Percentiles rank a stretch among this genome's conserved stretches.
Evolutionary conservation across 805 yeast genomes (phyloP).

Genomic region (Metschnikowia lunata): DNA sequence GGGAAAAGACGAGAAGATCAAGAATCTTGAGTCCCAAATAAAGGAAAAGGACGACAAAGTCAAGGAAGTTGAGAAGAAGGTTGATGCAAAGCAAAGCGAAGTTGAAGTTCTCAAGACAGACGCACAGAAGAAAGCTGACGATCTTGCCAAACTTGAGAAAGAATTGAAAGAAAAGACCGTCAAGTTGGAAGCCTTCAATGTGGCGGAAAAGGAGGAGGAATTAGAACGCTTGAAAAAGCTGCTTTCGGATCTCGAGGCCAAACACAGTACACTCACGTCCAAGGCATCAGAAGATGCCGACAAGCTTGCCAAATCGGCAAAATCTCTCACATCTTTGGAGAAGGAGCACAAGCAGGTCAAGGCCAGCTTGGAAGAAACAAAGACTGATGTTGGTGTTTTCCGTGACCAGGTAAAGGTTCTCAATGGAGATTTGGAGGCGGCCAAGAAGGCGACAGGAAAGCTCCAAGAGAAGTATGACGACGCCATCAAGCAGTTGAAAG

Average conservation of each 20-base stretch:
- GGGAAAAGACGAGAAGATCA: neutral
- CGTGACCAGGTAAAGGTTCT: conserved; percentile 5
- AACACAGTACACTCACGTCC: conserved; percentile 1
- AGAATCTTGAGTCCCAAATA: conserved; percentile 4
- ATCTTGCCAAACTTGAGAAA: neutral
- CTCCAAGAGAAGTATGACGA: conserved; percentile 2
- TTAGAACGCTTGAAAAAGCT: conserved; percentile 4
- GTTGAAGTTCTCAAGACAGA: conserved; percentile 8
- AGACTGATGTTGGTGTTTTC: conserved; percentile 4
- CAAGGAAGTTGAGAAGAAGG: neutral
- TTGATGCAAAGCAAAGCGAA: conserved; percentile 5
- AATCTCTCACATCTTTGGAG: conserved; percentile 1
- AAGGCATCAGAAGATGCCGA: conserved; percentile 1
- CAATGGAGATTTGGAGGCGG: neutral
- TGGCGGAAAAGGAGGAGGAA: conserved; percentile 3
- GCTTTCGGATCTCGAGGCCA: neutral
- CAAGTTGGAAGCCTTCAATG: conserved; percentile 4
- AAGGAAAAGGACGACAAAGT: conserved; percentile 3
- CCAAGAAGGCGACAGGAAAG: neutral
- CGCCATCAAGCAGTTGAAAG: conserved; percentile 5
- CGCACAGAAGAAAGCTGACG: conserved; percentile 1
- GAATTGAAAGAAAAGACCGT: conserved; percentile 2
- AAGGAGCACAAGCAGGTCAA: conserved; percentile 4
- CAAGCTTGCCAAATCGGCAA: conserved; percentile 1
- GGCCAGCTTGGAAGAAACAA: conserved; percentile 2